These are phyloP conservation scores for Paramecium primaurelia DNA, from an alignment of 73 alveolate genomes.

Conservation along the genomic window DNA sequence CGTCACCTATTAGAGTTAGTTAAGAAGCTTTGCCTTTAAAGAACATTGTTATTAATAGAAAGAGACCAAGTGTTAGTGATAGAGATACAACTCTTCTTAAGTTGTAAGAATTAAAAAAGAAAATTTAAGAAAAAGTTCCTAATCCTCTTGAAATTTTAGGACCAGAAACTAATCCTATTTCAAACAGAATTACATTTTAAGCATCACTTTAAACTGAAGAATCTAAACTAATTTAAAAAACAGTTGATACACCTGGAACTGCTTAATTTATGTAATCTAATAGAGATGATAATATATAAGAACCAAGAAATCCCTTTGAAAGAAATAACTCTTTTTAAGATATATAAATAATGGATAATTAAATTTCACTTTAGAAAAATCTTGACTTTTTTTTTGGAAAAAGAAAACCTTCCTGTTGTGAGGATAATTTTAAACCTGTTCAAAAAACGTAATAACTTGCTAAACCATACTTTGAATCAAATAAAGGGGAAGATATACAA, in stretches of 20 bases:
- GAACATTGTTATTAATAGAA: background rate
- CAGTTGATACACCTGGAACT: background rate
- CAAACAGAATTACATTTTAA: background rate
- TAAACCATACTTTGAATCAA: background rate
- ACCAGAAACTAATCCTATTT: background rate
- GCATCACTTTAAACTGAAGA: background rate
- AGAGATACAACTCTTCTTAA: background rate
- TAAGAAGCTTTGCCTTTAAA: background rate
- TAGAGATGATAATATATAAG: background rate
- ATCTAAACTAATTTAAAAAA: background rate
- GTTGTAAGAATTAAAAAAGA: background rate
- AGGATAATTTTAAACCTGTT: background rate
- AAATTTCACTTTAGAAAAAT: background rate
- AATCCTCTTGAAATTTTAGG: background rate
- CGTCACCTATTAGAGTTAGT: slow-evolving; percentile 3
- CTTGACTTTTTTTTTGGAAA: background rate
- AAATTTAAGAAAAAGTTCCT: background rate
- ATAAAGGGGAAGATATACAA: background rate
- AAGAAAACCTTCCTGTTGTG: background rate
- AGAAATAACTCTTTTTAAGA: background rate
- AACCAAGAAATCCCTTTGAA: background rate
- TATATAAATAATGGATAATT: background rate
- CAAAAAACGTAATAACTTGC: background rate
- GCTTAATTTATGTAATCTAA: background rate
- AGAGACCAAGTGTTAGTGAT: background rate